Percentiles rank a stretch among this genome's conserved stretches.
Evolutionary conservation across 2,329 filamentous ascomycete species (phyloP).

Genomic region (Nemania abortiva): DNA sequence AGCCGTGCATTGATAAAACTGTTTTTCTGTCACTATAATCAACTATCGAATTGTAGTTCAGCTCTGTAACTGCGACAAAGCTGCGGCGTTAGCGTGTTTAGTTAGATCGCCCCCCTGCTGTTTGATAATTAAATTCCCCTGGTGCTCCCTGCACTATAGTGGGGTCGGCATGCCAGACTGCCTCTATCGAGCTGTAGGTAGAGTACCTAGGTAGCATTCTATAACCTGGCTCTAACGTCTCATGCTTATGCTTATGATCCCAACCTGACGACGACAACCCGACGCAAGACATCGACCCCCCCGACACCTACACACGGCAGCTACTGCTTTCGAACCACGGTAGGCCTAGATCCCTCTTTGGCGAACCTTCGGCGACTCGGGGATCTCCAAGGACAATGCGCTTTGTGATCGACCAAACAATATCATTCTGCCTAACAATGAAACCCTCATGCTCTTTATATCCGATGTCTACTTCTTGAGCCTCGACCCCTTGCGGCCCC

Average conservation of each 20-base stretch:
- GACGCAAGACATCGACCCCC: slow-evolving; percentile 5
- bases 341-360: slow-evolving; percentile 26
- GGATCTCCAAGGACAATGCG: slow-evolving; percentile 39
- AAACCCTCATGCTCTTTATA: slow-evolving; percentile 40
- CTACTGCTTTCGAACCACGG: slow-evolving; percentile 11
- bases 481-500: slow-evolving; percentile 23
- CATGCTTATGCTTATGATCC: slow-evolving; percentile 11
- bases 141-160: slow-evolving; percentile 7
- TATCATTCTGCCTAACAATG: slow-evolving; percentile 43
- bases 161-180: slow-evolving; percentile 1
- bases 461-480: slow-evolving; percentile 39
- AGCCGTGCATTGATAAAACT: background rate
- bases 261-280: slow-evolving; percentile 23
- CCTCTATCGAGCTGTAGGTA: background rate
- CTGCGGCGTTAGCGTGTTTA: slow-evolving; percentile 32
- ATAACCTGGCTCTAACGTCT: background rate
- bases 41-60: too few species aligned
- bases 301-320: background rate
- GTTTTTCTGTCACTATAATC: too few species aligned
- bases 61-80: slow-evolving; percentile 20
- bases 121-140: slow-evolving; percentile 11
- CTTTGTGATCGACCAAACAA: slow-evolving; percentile 44
- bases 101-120: slow-evolving; percentile 20
- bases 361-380: slow-evolving; percentile 24
- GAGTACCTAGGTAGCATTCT: background rate